phyloP scores from a whole-genome alignment of 1,284 basidiomycete genomes.

The Mixia osmundae region DNA sequence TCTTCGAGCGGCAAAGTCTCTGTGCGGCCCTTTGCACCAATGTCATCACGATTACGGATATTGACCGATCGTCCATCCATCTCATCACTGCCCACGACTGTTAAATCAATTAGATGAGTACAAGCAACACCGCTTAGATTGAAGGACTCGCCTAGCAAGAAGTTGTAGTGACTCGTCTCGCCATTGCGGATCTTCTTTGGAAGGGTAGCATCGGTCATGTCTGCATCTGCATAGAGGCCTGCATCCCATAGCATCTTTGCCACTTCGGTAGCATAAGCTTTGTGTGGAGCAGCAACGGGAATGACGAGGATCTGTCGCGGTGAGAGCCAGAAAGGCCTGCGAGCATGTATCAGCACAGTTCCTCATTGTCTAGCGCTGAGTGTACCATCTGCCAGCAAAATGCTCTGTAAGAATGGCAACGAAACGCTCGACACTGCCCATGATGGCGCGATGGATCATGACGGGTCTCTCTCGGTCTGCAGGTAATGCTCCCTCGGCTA shows the following conservation, averaged over 20 bases:
- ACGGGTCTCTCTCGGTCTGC: constrained; percentile 43
- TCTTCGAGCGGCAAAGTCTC: constrained; percentile 42
- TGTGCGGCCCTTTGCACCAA: constrained; percentile 46
- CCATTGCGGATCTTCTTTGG: constrained; percentile 60
- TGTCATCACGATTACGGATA: constrained; percentile 78
- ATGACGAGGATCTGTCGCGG: constrained; percentile 87
- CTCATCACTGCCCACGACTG: constrained; percentile 89
- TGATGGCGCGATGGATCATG: constrained; percentile 93
- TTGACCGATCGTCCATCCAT: constrained; percentile 66
- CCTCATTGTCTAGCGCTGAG: constrained; percentile 2
- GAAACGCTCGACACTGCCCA: constrained; percentile 86
- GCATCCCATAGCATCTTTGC: constrained; percentile 39
- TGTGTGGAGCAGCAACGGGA: constrained; percentile 71
- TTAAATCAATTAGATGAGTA: constrained; percentile 5
- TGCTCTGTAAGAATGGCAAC: constrained; percentile 95
- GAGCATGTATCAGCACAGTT: not conserved
- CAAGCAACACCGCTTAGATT: too few species aligned
- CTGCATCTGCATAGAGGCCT: constrained; percentile 74
- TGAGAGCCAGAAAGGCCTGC: constrained; percentile 87
- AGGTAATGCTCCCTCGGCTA: constrained; percentile 30
- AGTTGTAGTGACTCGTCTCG: constrained; percentile 73
- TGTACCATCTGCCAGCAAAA: constrained; percentile 85
- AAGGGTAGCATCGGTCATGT: constrained; percentile 75
- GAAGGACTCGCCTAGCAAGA: constrained; percentile 59
- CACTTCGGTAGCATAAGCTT: constrained; percentile 71